phyloP scores from a whole-genome alignment of 805 yeast species.

The Yarrowia sp. region DNA sequence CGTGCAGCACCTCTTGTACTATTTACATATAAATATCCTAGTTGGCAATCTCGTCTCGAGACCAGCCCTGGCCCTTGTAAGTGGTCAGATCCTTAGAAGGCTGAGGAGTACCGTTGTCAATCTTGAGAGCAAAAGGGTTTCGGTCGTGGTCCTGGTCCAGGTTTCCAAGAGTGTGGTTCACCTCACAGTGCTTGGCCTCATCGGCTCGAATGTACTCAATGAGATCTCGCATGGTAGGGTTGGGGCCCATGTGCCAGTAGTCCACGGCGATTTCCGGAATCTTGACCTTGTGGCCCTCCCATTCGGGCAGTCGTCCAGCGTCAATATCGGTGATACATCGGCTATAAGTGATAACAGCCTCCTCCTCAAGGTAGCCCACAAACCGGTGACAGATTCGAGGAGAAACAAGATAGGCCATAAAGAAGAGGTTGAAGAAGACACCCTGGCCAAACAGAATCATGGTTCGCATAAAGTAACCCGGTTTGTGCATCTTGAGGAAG shows the following conservation, averaged over 20 bases:
- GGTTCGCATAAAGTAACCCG: slow-evolving; percentile 53
- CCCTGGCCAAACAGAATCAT: slow-evolving; percentile 66
- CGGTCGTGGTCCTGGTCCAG: slow-evolving; percentile 52
- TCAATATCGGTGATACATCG: slow-evolving; percentile 56
- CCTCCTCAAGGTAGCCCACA: slow-evolving; percentile 76
- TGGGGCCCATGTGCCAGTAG: slow-evolving; percentile 58
- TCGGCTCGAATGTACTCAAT: slow-evolving; percentile 65
- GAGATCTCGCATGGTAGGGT: slow-evolving; percentile 57
- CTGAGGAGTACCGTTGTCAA: slow-evolving; percentile 38
- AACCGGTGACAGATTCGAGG: slow-evolving; percentile 70
- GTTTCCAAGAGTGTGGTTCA: slow-evolving; percentile 72
- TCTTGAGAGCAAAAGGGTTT: slow-evolving; percentile 60
- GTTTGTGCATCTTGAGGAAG: slow-evolving; percentile 60
- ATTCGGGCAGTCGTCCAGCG: slow-evolving; percentile 48
- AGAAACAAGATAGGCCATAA: slow-evolving; percentile 52
- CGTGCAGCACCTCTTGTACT: no score
- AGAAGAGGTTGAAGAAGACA: slow-evolving; percentile 63
- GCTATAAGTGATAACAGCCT: slow-evolving; percentile 67
- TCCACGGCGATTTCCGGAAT: slow-evolving; percentile 50
- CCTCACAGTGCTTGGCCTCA: slow-evolving; percentile 76
- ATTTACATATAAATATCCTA: slow-evolving; percentile 16
- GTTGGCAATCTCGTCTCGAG: slow-evolving; percentile 37
- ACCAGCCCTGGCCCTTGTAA: slow-evolving; percentile 38
- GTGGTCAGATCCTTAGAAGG: slow-evolving; percentile 37
- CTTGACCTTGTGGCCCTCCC: slow-evolving; percentile 37